Evolutionary conservation across 306 rosid species (phyloP), one percentile per base, ranked within the genome.

Genomic region (Gastrolobium bilobum): DNA sequence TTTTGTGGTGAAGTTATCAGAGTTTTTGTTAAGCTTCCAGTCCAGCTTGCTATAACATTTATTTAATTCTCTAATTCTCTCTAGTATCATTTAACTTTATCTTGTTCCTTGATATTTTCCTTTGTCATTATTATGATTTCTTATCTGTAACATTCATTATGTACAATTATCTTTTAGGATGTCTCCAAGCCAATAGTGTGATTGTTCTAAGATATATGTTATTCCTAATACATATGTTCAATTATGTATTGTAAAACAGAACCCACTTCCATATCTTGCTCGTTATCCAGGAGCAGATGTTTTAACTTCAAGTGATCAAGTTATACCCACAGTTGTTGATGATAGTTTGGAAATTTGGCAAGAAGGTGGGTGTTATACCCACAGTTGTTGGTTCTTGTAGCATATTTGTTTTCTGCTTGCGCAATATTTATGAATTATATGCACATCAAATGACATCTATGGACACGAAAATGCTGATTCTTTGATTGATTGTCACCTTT

Each of bases 181-280:
- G 44, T 82, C 44, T 60, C 68, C 40, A 46, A 63, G 72, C 47
- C 62, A 59, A 56, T 71, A 26, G 42, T 51, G 69, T 72, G 42
- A 58, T 60, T 77, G 13, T 52, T 30, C 7, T 44, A 35, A 73
- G 54, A 38, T 75, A 39, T 73, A 26, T 73, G 31, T 66, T 46
- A 53, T 80, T 68, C 60, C 83, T 77, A 54, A 82, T 62, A 60
- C 52, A 68, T 26, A 20, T 54, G 58, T 82, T 63, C 63, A 74
- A 68, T 81, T 51, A 8, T 85, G 44, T 78, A 75, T 84, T 79
- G 58, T 89, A 80, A 65, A 66, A 84, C 98, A 95, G 99, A 85
- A 95, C 73, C 99, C 99, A 2, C 97, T 95, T 82, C 99, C 97
- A 50, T 95, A 90, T 84, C 93, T 95, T 79, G 92, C 97, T 82